phyloP scores from a whole-genome alignment of 768 basidiomycete species.

The Fistulinella prunicolor region DNA sequence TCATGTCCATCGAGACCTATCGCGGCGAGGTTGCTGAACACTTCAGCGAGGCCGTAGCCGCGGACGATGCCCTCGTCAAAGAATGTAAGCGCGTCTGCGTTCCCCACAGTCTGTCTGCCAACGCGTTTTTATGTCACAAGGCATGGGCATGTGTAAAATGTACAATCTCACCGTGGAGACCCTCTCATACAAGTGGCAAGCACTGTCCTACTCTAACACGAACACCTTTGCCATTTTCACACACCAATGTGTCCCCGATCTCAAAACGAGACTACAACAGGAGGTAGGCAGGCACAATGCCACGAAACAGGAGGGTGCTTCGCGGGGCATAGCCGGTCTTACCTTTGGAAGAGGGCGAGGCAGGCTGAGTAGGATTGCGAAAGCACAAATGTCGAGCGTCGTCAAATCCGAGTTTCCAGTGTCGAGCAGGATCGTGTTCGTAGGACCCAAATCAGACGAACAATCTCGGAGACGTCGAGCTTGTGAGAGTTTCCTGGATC shows the following conservation, averaged over 20 bases:
- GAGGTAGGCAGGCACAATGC: slow-evolving; percentile 26
- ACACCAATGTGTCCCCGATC: slow-evolving; percentile 43
- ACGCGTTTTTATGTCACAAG: slow-evolving; percentile 36
- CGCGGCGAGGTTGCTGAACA: slow-evolving; percentile 21
- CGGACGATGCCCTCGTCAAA: slow-evolving; percentile 43
- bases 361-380: not conserved
- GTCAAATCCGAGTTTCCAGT: slow-evolving; percentile 24
- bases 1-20: slow-evolving; percentile 22
- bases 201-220: slow-evolving; percentile 35
- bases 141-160: slow-evolving; percentile 60
- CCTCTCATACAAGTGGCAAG: slow-evolving; percentile 71
- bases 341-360: slow-evolving; percentile 15
- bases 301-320: slow-evolving; percentile 33
- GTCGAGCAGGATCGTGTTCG: slow-evolving; percentile 29
- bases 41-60: slow-evolving; percentile 29
- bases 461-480: slow-evolving; percentile 42
- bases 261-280: slow-evolving; percentile 44
- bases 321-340: slow-evolving; percentile 15
- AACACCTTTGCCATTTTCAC: slow-evolving; percentile 46
- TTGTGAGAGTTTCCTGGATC: slow-evolving; percentile 44
- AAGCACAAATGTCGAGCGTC: not conserved
- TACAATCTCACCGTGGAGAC: slow-evolving; percentile 52
- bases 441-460: slow-evolving; percentile 30
- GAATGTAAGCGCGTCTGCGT: slow-evolving; percentile 45
- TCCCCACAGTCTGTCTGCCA: not conserved